These are phyloP conservation scores for Citrus trifoliata DNA, from an alignment of 345 rosid species.

Conservation along the genomic window DNA sequence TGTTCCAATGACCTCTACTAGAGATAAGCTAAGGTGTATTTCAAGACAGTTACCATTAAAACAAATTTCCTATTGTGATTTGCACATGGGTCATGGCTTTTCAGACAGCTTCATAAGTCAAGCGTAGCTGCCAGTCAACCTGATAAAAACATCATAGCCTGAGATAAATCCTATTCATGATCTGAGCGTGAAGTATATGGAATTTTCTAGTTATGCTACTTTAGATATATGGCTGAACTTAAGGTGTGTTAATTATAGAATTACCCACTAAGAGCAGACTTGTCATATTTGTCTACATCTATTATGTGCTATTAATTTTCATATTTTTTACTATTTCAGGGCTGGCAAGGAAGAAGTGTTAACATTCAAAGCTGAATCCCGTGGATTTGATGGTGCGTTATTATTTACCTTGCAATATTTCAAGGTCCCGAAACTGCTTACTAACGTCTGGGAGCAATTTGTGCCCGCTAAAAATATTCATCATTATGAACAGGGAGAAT, in stretches of 20 bases:
- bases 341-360: slow-evolving; percentile 56
- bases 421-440: slow-evolving; percentile 48
- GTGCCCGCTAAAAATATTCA: slow-evolving; percentile 23
- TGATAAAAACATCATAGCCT: not conserved
- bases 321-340: slow-evolving; percentile 37
- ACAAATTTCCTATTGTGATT: not conserved
- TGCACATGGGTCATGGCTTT: not conserved
- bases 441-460: slow-evolving; percentile 41
- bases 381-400: slow-evolving; percentile 40
- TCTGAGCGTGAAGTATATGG: not conserved
- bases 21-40: not conserved
- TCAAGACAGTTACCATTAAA: not conserved
- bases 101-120: not conserved
- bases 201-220: not conserved
- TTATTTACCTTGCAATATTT: slow-evolving; percentile 52
- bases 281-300: not conserved
- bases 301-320: not conserved
- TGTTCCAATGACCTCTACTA: not conserved
- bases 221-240: not conserved
- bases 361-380: slow-evolving; percentile 28
- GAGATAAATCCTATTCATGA: not conserved
- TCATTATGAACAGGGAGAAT: slow-evolving; percentile 29
- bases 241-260: not conserved
- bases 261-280: not conserved
- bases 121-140: not conserved